Evolutionary conservation across 805 yeast genomes (phyloP), one percentile per base, ranked within the genome.

Genomic region (Candida khao-thaluensis): DNA sequence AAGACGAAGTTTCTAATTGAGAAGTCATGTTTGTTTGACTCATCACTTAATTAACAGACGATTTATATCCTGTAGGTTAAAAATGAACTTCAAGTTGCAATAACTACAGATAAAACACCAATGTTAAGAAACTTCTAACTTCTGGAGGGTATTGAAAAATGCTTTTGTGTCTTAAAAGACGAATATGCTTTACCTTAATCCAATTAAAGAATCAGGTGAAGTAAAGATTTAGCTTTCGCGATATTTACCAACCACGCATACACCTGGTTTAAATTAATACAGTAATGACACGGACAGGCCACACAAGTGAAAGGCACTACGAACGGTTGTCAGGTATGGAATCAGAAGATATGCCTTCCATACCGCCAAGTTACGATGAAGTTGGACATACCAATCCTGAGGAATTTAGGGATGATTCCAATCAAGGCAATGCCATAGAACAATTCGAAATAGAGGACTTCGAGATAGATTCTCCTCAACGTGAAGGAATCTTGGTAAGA

Each of bases 401-500:
- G 5, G 17, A 16, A 17, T 12, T 15, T 5, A 16, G n/a, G 17
- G 18, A 38, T 9, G 29, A 27, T 5, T 9, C 6, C 28, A 4
- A 20, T 28, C 18, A 18, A 26, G 39, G 38, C 34, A 31, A 28
- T 38, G 38, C 23, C 7, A 26, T 38, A 11, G 52, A 49, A 42
- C 48, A 49, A 26, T 47, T 49, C 26, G 52, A 49, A 43, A 44
- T 49, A 4, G 52, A 49, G 9, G 52, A 49, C 16, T 26, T 41
- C 15, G 49, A 42, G 24, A 25, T 22, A 12, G 54, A 47, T 30
- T 49, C 46, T 17, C 51, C 51, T 1, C 47, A 48, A 30, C 30
- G 53, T 4, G 56, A 48, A 7, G 48, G 58, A 2, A 47, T 64
- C 24, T 43, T 72, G 11, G 37, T 39, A 21, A 57, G 75, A 35